Base-by-base conservation (phyloP, 1,139 yeast genomes). In the Kluyveromyces marxianus region DNA sequence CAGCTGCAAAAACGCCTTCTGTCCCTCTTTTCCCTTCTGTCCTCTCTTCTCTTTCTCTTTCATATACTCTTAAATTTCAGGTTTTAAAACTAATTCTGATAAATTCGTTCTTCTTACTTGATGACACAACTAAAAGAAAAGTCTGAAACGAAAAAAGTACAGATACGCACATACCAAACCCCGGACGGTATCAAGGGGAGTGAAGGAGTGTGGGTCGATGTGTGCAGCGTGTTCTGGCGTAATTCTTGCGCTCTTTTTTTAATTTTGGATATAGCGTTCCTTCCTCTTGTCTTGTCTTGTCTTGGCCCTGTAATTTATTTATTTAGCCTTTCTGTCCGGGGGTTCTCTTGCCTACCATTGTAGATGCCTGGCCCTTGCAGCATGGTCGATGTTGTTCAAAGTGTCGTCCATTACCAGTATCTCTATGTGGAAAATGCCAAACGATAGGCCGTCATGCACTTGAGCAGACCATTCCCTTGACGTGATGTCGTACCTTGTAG, bases 381-480 rank as follows among this genome's bases (percentile, higher is more conserved):
- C 25, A 2, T 37, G 31, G 14, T 29, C 14, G 24, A 39, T 36
- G 2, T 44, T 32, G 25, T 27, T 26, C n/a, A 39, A 42, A 4
- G 51, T 45, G 35, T 45, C 42, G 36, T 47, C 54, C 38, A 61
- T 51, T 25, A 54, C 41, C 24, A 38, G 42, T 4, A 60, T 46
- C n/a, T 49, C 56, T 10, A 62, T 52, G 14, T 50, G 42, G 44
- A 55, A 53, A 4, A 62, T 52, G 4, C 63, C 63, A 44, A 49
- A 62, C 43, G 64, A 60, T 32, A 62, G 46, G 1, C 67, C 67
- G 48, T 62, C 66, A 48, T 62, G 67, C 25, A 50, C 66, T 25
- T 70, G 60, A 3, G 62, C 60, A 6, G 14, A 33, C 97, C 97
- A 90, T 1, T 77, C 66, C 46, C 97, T 72, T 1, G 96, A 80